These are phyloP conservation scores for Zygoascus tannicola DNA, from an alignment of 805 yeast species.

Conservation along the genomic window DNA sequence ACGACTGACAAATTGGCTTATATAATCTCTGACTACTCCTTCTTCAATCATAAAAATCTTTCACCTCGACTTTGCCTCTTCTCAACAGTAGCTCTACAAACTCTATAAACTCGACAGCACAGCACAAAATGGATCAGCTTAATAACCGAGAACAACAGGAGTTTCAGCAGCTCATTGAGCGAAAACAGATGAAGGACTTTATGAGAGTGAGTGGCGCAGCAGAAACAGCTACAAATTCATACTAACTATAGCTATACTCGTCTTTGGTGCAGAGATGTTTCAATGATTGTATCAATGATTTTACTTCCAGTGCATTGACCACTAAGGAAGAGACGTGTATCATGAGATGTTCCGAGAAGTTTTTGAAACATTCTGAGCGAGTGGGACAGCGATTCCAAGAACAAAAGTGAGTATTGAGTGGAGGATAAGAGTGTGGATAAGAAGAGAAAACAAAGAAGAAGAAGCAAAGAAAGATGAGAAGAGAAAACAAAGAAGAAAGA, in stretches of 20 bases:
- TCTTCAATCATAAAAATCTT: too few species aligned
- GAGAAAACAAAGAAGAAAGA: background rate
- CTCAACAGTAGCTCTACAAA: too few species aligned
- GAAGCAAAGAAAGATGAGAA: background rate
- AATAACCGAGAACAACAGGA: constrained; percentile 95
- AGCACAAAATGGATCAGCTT: constrained; percentile 86
- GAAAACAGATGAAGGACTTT: constrained; percentile 97
- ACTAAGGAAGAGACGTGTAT: constrained; percentile 80
- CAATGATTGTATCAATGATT: constrained; percentile 95
- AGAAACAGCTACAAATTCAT: background rate
- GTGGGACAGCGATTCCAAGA: constrained; percentile 99
- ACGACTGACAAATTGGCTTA: too few species aligned
- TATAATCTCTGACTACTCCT: too few species aligned
- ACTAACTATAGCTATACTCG: constrained; percentile 51
- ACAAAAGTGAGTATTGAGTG: constrained; percentile 50
- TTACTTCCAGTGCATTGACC: constrained; percentile 84
- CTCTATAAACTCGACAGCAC: too few species aligned
- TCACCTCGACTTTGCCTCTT: too few species aligned
- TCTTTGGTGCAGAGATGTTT: constrained; percentile 94
- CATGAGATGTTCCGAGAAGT: constrained; percentile 90
- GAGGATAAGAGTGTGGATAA: background rate
- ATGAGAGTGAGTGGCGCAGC: constrained; percentile 54
- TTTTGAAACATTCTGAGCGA: constrained; percentile 95
- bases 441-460: too few species aligned
- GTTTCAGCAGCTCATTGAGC: constrained; percentile 90